Conservation (phyloP, 805 yeast genomes). For the Ogataea allantospora region DNA sequence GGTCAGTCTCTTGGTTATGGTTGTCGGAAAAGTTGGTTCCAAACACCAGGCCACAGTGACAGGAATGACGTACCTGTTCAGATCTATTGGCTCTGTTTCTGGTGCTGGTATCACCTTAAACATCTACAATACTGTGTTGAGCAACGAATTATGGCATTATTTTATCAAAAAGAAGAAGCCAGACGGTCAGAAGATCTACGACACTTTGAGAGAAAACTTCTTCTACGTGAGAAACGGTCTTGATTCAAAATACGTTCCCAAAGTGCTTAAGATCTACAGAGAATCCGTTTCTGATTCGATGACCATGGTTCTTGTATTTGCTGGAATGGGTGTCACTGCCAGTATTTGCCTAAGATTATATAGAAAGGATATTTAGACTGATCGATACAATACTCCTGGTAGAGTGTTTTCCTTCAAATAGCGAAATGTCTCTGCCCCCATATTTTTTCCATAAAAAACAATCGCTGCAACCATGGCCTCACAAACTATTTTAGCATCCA, state of each 20-base stretch:
- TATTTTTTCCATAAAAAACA: slow-evolving; percentile 23
- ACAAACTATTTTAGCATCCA: slow-evolving; percentile 33
- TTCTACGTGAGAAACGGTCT: slow-evolving; percentile 33
- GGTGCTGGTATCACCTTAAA: slow-evolving; percentile 45
- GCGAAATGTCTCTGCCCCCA: not conserved
- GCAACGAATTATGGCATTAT: slow-evolving; percentile 32
- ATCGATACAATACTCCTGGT: not conserved
- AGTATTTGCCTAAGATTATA: slow-evolving; percentile 26
- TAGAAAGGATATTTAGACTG: slow-evolving; percentile 1
- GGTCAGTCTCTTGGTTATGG: slow-evolving; percentile 40
- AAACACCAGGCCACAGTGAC: slow-evolving; percentile 48
- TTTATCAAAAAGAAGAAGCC: slow-evolving; percentile 27
- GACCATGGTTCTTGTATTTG: slow-evolving; percentile 26
- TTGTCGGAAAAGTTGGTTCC: slow-evolving; percentile 43
- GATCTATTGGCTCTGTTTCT: slow-evolving; percentile 47
- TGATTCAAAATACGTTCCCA: slow-evolving; percentile 22
- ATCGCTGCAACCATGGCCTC: slow-evolving; percentile 38
- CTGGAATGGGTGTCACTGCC: slow-evolving; percentile 24
- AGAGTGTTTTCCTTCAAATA: slow-evolving; percentile 12
- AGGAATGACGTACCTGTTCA: slow-evolving; percentile 48
- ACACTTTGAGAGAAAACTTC: slow-evolving; percentile 25
- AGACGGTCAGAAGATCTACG: slow-evolving; percentile 24
- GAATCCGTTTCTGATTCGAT: slow-evolving; percentile 28
- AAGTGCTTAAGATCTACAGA: slow-evolving; percentile 32
- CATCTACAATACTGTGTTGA: slow-evolving; percentile 35